Conservation (phyloP, 2,329 filamentous ascomycete genomes). For the Fusarium pseudograminearum region DNA sequence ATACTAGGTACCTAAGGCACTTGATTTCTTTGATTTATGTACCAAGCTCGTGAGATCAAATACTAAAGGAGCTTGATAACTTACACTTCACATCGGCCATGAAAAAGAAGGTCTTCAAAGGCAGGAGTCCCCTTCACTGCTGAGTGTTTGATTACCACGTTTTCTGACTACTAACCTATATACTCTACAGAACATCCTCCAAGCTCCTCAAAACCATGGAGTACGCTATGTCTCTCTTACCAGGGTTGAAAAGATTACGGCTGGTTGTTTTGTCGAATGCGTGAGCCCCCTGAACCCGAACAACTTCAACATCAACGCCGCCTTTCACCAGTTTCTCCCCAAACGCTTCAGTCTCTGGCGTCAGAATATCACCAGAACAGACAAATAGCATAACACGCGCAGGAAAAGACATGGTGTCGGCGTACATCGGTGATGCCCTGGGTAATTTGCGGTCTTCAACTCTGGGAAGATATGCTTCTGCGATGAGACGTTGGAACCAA, state of each 20-base stretch:
- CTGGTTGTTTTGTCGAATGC: slow-evolving; percentile 42
- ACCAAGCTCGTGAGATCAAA: background rate
- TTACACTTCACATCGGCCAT: background rate
- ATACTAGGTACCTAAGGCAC: background rate
- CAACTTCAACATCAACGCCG: slow-evolving; percentile 22
- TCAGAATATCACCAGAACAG: slow-evolving; percentile 53
- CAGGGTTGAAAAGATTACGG: background rate
- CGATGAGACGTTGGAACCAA: slow-evolving; percentile 45
- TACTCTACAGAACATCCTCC: background rate
- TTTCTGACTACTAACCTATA: background rate
- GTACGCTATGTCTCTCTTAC: slow-evolving; percentile 26
- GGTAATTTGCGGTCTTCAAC: slow-evolving; percentile 49
- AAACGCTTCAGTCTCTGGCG: slow-evolving; percentile 52
- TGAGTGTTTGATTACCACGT: background rate
- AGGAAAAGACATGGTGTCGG: slow-evolving; percentile 32
- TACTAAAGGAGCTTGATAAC: background rate
- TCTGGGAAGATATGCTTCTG: slow-evolving; percentile 51
- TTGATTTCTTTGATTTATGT: rapidly evolving
- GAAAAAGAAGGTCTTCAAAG: background rate
- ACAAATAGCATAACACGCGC: slow-evolving; percentile 48
- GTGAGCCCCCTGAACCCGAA: slow-evolving; percentile 35
- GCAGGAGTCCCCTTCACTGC: background rate
- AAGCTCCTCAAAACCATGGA: slow-evolving; percentile 3
- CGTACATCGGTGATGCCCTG: slow-evolving; percentile 52
- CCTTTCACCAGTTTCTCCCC: slow-evolving; percentile 38